Evolutionary conservation across 495 filamentous ascomycete species (phyloP), one percentile per base, ranked within the genome.

Genomic region (Penicillium angulare): DNA sequence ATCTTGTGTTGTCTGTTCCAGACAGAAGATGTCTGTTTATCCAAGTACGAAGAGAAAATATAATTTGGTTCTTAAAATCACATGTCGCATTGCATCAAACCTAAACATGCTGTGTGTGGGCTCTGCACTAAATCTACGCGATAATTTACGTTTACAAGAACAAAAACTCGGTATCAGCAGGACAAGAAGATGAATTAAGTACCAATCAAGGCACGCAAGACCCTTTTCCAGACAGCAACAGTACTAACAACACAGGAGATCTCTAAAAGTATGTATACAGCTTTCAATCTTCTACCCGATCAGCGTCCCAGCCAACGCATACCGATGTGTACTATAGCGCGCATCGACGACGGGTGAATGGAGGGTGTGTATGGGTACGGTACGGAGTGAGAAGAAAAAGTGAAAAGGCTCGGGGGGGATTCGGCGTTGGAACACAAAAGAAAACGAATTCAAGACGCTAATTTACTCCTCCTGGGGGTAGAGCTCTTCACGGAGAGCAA

Each of bases 401-500:
- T 62, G 59, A 56, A 52, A 52, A 46, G 50, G 59, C 48, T 43
- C 17, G 33, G 40, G 46, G 45, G 24, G 49, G 38, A 7, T 41
- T 44, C 20, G 26, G 41, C 31, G 23, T 44, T 23, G 24, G 21
- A 41, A 41, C 38, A 46, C 43, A 46, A 36, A 34, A 36, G 10
- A 24, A 27, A 49, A 47, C 32, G 58, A 53, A 48, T 41, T 52
- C 34, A 61, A 53, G 45, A 53, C 49, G 56, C 51, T 45, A 57
- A 54, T 73, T 67, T 79, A 84, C 66, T 79, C 72, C 69, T 77
- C 75, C 67, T 91, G 83, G 49, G 93, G 95, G 75, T 93, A 99
- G 61, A 99, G 81, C 67, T 92, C 87, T 79, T 99, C 93, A 72
- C 92, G 92, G 56, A 97, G 81, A 53, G 79, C 75, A 59, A 99